These are phyloP conservation scores for Penicillium sp. DNA, from an alignment of 2,329 filamentous ascomycete species.

Conservation along the genomic window DNA sequence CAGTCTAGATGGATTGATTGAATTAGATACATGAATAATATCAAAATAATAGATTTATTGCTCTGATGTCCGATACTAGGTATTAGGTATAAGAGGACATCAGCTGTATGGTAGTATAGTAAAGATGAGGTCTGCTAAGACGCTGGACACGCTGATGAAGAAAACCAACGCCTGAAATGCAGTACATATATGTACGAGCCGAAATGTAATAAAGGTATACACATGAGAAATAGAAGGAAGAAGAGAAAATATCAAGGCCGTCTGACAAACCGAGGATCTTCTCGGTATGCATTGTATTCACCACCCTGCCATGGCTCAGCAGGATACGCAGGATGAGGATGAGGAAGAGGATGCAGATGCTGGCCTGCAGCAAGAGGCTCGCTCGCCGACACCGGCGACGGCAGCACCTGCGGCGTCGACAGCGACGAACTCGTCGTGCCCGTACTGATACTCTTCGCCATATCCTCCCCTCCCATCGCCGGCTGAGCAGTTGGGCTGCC, in stretches of 20 bases:
- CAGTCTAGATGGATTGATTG: background rate
- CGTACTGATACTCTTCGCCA: conserved; percentile 1
- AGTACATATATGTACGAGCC: background rate
- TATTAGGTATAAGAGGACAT: background rate
- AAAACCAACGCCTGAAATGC: conserved; percentile 7
- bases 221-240: background rate
- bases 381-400: background rate
- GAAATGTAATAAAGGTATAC: background rate
- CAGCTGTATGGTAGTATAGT: no score
- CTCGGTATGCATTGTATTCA: conserved; percentile 7
- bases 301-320: conserved; percentile 6
- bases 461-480: background rate
- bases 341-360: background rate
- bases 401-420: conserved; percentile 3
- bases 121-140: no score
- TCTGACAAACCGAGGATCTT: background rate
- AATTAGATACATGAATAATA: background rate
- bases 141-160: background rate
- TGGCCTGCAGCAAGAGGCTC: conserved; percentile 6
- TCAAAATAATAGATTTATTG: background rate
- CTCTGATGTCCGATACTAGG: background rate
- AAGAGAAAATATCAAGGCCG: background rate
- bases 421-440: background rate
- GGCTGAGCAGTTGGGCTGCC: background rate
- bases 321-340: background rate